A percentile compares a stretch with the other conserved stretches of the same genome.
These are phyloP conservation scores for Canna indica DNA, from an alignment of 176 grass and related monocot species.

Conservation along the genomic window DNA sequence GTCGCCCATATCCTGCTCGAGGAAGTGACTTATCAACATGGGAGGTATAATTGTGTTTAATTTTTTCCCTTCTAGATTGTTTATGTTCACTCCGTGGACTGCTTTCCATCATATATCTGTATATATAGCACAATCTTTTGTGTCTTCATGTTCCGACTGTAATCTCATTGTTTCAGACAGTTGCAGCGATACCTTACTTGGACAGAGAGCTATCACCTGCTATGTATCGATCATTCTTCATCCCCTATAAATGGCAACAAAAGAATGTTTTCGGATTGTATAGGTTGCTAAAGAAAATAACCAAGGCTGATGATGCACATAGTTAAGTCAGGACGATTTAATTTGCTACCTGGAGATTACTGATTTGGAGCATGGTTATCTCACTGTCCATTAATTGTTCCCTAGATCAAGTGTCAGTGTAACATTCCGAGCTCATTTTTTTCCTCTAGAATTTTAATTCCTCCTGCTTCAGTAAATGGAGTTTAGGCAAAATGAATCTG, in stretches of 20 bases:
- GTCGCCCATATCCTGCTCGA: constrained; percentile 61
- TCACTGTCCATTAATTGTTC: no score
- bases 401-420: no score
- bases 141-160: neutral
- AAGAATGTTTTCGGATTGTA: constrained; percentile 86
- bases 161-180: constrained; percentile 38
- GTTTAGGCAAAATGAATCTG: no score
- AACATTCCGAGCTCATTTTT: no score
- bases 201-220: constrained; percentile 89
- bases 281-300: constrained; percentile 62
- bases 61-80: neutral
- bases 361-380: no score
- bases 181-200: constrained; percentile 60
- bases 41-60: constrained; percentile 49
- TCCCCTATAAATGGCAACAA: constrained; percentile 73
- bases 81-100: neutral
- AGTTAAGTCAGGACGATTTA: neutral
- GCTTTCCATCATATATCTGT: neutral
- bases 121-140: neutral
- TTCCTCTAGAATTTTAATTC: no score
- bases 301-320: neutral
- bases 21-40: constrained; percentile 70
- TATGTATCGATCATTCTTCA: constrained; percentile 77
- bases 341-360: neutral
- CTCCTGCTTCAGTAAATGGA: no score